Evolutionary conservation across 768 basidiomycete genomes (phyloP).

Genomic region (Tricholoma matsutake): DNA sequence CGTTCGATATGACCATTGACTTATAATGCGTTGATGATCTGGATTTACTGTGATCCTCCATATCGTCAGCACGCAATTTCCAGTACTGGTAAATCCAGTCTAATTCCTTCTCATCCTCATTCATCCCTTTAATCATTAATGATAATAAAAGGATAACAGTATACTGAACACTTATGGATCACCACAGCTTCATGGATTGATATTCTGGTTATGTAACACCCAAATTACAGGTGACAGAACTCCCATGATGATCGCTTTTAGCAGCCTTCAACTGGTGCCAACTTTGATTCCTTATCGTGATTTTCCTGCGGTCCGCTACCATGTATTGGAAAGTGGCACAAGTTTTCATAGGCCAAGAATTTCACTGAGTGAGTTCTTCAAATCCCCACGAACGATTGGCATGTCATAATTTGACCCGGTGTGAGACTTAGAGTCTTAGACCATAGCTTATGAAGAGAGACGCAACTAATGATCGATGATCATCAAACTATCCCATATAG

Average conservation of each 20-base stretch:
- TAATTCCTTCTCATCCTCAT: no score
- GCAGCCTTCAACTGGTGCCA: not conserved
- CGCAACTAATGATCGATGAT: constrained; percentile 1
- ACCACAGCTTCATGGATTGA: not conserved
- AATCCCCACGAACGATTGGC: not conserved
- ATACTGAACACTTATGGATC: not conserved
- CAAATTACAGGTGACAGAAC: not conserved
- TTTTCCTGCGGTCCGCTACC: not conserved
- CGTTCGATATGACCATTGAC: no score
- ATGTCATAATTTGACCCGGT: not conserved
- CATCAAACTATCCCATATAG: constrained; percentile 9
- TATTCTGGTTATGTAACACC: not conserved
- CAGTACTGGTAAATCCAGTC: no score
- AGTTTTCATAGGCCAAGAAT: not conserved
- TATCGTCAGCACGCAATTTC: no score
- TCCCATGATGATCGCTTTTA: not conserved
- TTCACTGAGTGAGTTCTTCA: not conserved
- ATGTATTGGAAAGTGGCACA: not conserved
- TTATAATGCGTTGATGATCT: no score
- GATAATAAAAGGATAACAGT: no score
- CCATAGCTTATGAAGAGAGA: not conserved
- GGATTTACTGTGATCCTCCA: no score
- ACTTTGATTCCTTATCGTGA: not conserved
- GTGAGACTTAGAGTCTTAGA: not conserved
- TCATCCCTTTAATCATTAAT: no score